A percentile compares a stretch with the other conserved stretches of the same genome.
Evolutionary conservation across 2,329 filamentous ascomycete genomes (phyloP).

Genomic region (Neospermospora avenae): DNA sequence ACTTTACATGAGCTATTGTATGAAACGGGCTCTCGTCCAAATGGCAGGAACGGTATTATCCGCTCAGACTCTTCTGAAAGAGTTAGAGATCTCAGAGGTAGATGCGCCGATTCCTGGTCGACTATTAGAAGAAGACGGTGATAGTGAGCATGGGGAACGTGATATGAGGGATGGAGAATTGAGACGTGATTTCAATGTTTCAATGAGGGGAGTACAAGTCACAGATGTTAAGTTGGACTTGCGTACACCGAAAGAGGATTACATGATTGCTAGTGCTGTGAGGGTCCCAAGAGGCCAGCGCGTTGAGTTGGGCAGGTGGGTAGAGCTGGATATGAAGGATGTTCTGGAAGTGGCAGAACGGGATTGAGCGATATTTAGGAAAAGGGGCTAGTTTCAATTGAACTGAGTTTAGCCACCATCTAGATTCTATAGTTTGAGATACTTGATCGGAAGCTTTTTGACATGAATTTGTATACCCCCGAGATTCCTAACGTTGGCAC

Average conservation of each 20-base stretch:
- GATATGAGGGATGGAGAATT: constrained; percentile 25
- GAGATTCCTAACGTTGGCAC: no score
- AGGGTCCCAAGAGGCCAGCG: constrained; percentile 7
- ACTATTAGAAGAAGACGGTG: no score
- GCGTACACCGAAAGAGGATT: constrained; percentile 27
- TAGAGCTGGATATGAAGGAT: constrained; percentile 26
- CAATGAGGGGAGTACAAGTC: constrained; percentile 26
- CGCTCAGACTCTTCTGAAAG: constrained; percentile 66
- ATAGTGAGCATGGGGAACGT: constrained; percentile 1
- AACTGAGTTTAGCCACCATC: no score
- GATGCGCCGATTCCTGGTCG: constrained; percentile 22
- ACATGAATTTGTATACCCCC: no score
- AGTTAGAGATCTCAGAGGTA: constrained; percentile 66
- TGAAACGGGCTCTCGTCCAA: constrained; percentile 79
- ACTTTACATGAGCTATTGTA: constrained; percentile 77
- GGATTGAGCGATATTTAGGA: constrained; percentile 8
- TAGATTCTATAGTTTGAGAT: not conserved
- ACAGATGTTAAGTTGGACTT: constrained; percentile 32
- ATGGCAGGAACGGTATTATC: constrained; percentile 75
- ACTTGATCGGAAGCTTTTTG: no score
- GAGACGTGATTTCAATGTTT: constrained; percentile 22
- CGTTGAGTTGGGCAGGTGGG: constrained; percentile 18
- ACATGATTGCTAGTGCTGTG: constrained; percentile 32
- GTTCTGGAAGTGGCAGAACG: constrained; percentile 27
- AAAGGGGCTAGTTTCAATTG: not conserved